Conservation (phyloP, 805 yeast species). For the Sugiyamaella marilandica region DNA sequence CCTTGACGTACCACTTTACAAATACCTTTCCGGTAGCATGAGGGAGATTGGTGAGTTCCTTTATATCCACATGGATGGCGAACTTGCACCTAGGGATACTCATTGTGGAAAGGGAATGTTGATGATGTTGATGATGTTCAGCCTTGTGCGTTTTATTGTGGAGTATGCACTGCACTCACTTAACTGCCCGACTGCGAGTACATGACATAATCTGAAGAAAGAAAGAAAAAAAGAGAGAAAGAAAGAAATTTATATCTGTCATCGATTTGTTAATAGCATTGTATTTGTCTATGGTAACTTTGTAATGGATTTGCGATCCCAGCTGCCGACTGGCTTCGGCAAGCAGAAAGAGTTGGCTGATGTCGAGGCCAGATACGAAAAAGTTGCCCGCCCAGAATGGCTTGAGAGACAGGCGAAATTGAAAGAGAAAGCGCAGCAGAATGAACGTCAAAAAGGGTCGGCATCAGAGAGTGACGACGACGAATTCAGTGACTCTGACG, state of each 20-base stretch:
- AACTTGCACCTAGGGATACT: constrained; percentile 39
- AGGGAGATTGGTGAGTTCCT: constrained; percentile 80
- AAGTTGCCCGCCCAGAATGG: constrained; percentile 11
- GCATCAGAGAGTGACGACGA: neutral
- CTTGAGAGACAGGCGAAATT: neutral
- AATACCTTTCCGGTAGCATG: constrained; percentile 65
- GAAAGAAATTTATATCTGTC: too few relatives aligned
- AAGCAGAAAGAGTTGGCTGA: constrained; percentile 10
- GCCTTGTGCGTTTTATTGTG: too few relatives aligned
- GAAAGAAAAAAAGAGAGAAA: neutral
- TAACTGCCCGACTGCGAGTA: too few relatives aligned
- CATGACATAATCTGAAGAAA: too few relatives aligned
- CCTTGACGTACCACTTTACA: constrained; percentile 59
- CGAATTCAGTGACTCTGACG: constrained; percentile 16
- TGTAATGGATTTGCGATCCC: neutral
- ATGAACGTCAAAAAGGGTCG: neutral
- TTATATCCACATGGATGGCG: constrained; percentile 50
- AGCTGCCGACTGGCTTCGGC: constrained; percentile 15
- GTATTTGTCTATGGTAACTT: too few relatives aligned
- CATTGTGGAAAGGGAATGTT: neutral
- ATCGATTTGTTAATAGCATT: too few relatives aligned
- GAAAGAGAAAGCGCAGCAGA: constrained; percentile 3
- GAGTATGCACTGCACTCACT: too few relatives aligned
- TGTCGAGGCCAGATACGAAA: constrained; percentile 10
- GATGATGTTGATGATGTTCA: too few relatives aligned